Evolutionary conservation across 805 yeast species (phyloP).

Genomic region (Suhomyces emberorum): DNA sequence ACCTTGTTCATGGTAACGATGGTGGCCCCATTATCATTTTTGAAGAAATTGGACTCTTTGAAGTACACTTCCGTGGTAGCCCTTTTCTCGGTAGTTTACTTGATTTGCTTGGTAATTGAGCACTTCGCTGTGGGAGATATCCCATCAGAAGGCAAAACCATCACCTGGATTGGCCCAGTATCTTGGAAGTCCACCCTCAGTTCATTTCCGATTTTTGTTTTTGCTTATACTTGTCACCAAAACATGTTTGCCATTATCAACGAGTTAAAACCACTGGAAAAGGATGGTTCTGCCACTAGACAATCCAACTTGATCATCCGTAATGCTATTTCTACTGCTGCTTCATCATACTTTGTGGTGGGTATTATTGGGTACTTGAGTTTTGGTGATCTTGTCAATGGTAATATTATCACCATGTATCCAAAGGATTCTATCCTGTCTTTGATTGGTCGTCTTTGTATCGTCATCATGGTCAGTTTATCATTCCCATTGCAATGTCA

Average conservation of each 20-base stretch:
- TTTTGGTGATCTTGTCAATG: conserved; percentile 62
- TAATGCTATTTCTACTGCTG: conserved; percentile 55
- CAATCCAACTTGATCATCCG: conserved; percentile 49
- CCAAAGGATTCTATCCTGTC: conserved; percentile 49
- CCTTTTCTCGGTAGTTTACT: conserved; percentile 60
- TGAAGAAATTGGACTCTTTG: conserved; percentile 63
- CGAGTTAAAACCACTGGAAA: conserved; percentile 48
- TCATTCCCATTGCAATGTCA: conserved; percentile 79
- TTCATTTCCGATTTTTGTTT: conserved; percentile 70
- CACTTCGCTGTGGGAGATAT: conserved; percentile 39
- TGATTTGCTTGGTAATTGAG: conserved; percentile 52
- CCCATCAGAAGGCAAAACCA: conserved; percentile 12
- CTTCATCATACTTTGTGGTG: conserved; percentile 56
- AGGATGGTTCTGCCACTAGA: conserved; percentile 38
- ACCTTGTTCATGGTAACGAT: conserved; percentile 46
- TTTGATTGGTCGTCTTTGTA: conserved; percentile 53
- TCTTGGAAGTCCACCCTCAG: conserved; percentile 43
- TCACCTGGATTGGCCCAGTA: conserved; percentile 40
- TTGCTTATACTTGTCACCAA: conserved; percentile 82
- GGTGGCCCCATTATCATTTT: conserved; percentile 60
- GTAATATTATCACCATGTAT: conserved; percentile 70
- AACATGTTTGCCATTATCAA: conserved; percentile 74
- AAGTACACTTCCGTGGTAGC: conserved; percentile 72
- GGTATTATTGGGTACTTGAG: conserved; percentile 71
- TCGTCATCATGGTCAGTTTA: conserved; percentile 70